These are phyloP conservation scores for Nannochloris sp. DNA, from an alignment of 139 green algal species.

Conservation along the genomic window DNA sequence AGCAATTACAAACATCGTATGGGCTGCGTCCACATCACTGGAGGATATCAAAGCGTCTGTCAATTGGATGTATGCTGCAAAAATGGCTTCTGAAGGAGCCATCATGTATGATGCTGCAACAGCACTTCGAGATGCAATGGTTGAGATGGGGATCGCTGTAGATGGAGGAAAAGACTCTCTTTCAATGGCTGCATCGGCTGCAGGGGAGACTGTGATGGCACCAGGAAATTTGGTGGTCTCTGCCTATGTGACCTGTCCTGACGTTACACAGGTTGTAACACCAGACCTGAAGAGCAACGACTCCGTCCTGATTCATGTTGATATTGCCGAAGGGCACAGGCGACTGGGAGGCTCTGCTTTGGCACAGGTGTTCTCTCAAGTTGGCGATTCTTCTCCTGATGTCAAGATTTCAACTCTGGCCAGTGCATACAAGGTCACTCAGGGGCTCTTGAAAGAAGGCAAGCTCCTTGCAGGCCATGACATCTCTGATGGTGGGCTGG, in stretches of 20 bases:
- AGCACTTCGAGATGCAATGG: conserved; percentile 58
- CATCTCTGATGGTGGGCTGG: conserved; percentile 87
- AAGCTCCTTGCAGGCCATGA: conserved; percentile 86
- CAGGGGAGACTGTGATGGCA: conserved; percentile 84
- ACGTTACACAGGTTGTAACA: conserved; percentile 83
- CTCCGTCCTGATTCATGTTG: conserved; percentile 78
- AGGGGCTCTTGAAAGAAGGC: conserved; percentile 59
- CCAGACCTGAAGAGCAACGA: conserved; percentile 66
- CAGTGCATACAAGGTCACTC: conserved; percentile 68
- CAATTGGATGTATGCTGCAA: conserved; percentile 99
- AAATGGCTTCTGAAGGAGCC: conserved; percentile 88
- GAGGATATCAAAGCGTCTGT: conserved; percentile 86
- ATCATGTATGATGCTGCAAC: conserved; percentile 91
- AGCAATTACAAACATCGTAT: conserved; percentile 93
- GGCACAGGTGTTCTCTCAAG: conserved; percentile 68
- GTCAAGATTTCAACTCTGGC: conserved; percentile 58
- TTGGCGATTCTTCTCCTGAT: conserved; percentile 80
- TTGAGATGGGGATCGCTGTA: conserved; percentile 80
- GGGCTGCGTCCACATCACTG: conserved; percentile 62
- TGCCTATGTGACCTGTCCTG: conserved; percentile 88
- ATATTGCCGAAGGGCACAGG: conserved; percentile 57
- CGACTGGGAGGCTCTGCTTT: conserved; percentile 85
- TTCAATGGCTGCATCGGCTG: conserved; percentile 88
- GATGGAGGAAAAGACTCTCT: conserved; percentile 98
- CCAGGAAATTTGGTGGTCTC: conserved; percentile 93